phyloP scores from a whole-genome alignment of 805 yeast genomes.

The Candida morakotiae region DNA sequence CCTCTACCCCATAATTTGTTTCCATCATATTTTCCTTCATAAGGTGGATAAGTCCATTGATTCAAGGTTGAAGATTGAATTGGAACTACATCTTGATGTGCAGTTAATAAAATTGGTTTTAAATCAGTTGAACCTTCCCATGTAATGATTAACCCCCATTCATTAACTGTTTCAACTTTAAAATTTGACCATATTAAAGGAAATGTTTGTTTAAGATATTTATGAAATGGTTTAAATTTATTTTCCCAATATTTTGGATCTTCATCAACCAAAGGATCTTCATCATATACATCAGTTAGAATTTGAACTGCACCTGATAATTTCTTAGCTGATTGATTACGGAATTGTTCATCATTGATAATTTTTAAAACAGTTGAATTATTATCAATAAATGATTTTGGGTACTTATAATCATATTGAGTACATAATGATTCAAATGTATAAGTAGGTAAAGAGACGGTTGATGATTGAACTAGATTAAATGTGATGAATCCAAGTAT shows the following conservation, averaged over 20 bases:
- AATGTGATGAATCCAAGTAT: not conserved
- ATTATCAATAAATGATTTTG: constrained; percentile 11
- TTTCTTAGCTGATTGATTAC: constrained; percentile 34
- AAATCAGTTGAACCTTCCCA: constrained; percentile 59
- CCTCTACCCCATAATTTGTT: constrained; percentile 73
- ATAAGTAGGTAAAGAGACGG: not conserved
- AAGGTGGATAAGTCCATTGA: constrained; percentile 69
- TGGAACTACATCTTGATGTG: constrained; percentile 83
- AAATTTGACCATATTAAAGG: constrained; percentile 49
- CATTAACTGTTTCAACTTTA: constrained; percentile 52
- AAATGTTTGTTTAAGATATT: constrained; percentile 49
- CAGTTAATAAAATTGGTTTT: constrained; percentile 66
- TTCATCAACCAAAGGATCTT: constrained; percentile 41
- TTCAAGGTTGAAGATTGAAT: constrained; percentile 52
- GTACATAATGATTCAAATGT: constrained; percentile 1
- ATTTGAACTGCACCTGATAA: constrained; percentile 57
- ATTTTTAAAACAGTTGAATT: constrained; percentile 25
- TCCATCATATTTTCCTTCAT: constrained; percentile 58
- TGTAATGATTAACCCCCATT: constrained; percentile 59
- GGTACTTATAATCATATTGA: constrained; percentile 5
- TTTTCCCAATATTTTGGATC: constrained; percentile 45
- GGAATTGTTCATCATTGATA: constrained; percentile 19
- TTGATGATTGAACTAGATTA: not conserved
- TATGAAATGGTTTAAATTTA: constrained; percentile 41
- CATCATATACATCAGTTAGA: constrained; percentile 61